Evolutionary conservation across 148 eudicot species (phyloP).

Genomic region (Silene conica): DNA sequence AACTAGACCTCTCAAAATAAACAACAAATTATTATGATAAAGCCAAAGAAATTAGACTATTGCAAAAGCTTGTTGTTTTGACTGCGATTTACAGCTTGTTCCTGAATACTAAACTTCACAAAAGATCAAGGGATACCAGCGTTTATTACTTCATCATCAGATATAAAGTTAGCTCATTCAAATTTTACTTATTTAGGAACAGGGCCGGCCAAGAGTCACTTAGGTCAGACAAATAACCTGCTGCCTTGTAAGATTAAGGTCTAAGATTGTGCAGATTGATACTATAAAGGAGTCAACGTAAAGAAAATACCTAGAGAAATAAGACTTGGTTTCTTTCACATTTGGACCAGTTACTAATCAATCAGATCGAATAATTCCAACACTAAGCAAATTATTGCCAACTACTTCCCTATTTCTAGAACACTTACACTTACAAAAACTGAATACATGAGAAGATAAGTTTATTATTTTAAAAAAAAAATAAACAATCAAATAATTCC

Average conservation of each 20-base stretch:
- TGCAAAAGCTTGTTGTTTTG: neutral
- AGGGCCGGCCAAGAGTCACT: neutral
- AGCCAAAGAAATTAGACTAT: constrained; percentile 4
- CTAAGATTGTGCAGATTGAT: too few species aligned
- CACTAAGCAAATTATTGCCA: too few species aligned
- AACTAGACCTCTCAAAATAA: neutral
- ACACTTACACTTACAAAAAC: too few species aligned
- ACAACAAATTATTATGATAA: neutral
- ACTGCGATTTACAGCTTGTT: neutral
- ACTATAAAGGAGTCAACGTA: neutral
- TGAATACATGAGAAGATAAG: too few species aligned
- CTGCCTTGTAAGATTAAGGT: neutral
- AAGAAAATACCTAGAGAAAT: too few species aligned
- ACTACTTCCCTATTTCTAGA: too few species aligned
- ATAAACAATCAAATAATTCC: too few species aligned
- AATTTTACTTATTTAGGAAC: neutral
- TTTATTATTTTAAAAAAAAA: too few species aligned
- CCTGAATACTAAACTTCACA: neutral
- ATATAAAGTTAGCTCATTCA: neutral
- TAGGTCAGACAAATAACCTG: neutral
- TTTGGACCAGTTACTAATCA: too few species aligned
- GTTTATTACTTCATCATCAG: neutral
- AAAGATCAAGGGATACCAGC: neutral
- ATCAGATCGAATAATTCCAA: too few species aligned
- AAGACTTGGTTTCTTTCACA: too few species aligned